Evolutionary conservation across 2,329 filamentous ascomycete genomes (phyloP), one percentile per base, ranked within the genome.

Genomic region (Rhynchosporium agropyri): DNA sequence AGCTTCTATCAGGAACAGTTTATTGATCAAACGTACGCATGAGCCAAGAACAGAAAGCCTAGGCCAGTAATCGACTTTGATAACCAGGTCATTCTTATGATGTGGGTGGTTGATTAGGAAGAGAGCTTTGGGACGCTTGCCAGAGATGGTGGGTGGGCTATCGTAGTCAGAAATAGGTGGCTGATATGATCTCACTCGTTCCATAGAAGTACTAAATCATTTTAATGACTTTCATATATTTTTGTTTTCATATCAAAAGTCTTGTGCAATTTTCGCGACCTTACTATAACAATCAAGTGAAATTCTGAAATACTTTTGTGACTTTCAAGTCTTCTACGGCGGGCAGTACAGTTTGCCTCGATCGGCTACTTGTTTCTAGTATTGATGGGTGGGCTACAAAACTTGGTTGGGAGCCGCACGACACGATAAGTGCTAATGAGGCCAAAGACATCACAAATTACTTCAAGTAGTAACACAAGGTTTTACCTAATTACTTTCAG

Each of bases 1-100:
- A 54, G 51, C 51, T 54, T 12, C 4, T 15, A 31, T 49, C 20
- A 6, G 9, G 4, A 13, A 4, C 3, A 40, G 49, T 51, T 28
- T 12, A 36, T 29, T 8, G 31, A 38, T 36, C 15, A 33, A 54
- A 60, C 90, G 77, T 87, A 97, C 94, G 93, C 91, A 77, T 97
- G 94, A 51, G 88, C 86, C 20, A 97, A 83, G 68, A 97, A 83
- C 61, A 96, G 70, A 12, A 94, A 81, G 67, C 94, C 94, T 64
- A 93, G 78, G 63, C 86, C 77, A 64, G 91, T 93, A 65, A 92
- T 81, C 3, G 86, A 77, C 67, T 85, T 88, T 28, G 91, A 89
- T 67, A 90, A 76, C 80, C 89, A 85, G 62, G 87, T 84, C 91
- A 95, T 94, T 58, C 65, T 74, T 43, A 40, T 43, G 29, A 4